Evolutionary conservation across 768 basidiomycete genomes (phyloP).

Genomic region (Lactarius akahatsu): DNA sequence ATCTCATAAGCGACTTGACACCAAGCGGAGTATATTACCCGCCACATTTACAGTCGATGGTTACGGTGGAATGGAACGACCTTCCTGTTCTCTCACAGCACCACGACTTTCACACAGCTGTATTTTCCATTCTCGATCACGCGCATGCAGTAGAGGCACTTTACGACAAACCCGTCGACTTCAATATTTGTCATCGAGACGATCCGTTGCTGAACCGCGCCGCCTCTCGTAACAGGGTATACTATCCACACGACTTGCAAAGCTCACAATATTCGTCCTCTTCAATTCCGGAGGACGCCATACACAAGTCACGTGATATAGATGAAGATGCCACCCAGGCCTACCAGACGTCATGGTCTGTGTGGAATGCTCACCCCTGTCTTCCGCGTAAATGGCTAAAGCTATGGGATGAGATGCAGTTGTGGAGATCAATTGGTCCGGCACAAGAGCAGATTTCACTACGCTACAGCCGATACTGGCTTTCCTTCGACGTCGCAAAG

Average conservation of each 20-base stretch:
- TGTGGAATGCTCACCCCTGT: background rate
- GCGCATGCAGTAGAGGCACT: constrained; percentile 7
- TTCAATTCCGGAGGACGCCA: background rate
- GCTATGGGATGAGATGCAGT: constrained; percentile 4
- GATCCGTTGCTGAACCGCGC: background rate
- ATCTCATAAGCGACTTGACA: background rate
- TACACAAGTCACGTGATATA: constrained; percentile 2
- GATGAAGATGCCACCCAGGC: background rate
- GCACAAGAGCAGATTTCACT: background rate
- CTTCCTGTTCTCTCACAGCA: constrained; percentile 17
- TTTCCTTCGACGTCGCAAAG: constrained; percentile 1
- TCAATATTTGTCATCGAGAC: background rate
- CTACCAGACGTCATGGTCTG: constrained; percentile 8
- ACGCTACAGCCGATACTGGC: constrained; percentile 16
- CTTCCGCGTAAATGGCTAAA: background rate
- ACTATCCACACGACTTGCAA: constrained; percentile 10
- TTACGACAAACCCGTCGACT: background rate
- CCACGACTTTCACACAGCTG: constrained; percentile 7
- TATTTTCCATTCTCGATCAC: constrained; percentile 2
- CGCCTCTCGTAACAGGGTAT: constrained; percentile 7
- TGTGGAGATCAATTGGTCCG: constrained; percentile 13
- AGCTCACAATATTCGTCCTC: background rate
- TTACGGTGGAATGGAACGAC: constrained; percentile 5
- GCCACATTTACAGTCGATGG: background rate
- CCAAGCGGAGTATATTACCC: constrained; percentile 9